Conservation (phyloP, 768 basidiomycete species). For the Collybia sp. region DNA sequence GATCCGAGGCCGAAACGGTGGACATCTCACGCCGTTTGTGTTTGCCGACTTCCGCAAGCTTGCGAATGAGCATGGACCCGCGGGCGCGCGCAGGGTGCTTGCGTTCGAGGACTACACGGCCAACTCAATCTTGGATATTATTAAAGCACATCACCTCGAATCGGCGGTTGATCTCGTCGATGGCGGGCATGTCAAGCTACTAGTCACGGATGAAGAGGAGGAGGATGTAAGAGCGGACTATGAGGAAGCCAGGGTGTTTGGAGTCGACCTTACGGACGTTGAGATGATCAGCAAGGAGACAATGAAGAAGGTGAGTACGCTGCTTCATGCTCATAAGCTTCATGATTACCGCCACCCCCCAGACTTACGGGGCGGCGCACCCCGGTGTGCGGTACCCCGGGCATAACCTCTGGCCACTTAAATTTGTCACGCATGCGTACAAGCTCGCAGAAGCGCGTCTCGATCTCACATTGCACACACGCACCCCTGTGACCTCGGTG, state of each 20-base stretch:
- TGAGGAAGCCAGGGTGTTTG: conserved; percentile 48
- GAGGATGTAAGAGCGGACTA: conserved; percentile 35
- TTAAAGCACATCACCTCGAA: conserved; percentile 37
- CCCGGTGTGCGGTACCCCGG: conserved; percentile 49
- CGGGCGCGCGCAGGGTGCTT: conserved; percentile 51
- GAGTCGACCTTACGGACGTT: conserved; percentile 38
- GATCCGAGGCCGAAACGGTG: conserved; percentile 67
- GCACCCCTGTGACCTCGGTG: conserved; percentile 61
- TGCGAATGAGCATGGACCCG: conserved; percentile 34
- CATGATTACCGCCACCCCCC: background rate
- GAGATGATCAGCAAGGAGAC: conserved; percentile 44
- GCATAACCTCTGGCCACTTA: conserved; percentile 75
- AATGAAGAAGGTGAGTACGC: conserved; percentile 37
- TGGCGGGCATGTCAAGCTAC: conserved; percentile 46
- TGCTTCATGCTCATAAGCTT: background rate
- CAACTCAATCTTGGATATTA: conserved; percentile 40
- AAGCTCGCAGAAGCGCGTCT: conserved; percentile 31
- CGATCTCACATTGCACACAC: conserved; percentile 60
- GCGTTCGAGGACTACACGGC: conserved; percentile 56
- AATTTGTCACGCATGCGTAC: conserved; percentile 70
- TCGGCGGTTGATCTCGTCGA: conserved; percentile 58
- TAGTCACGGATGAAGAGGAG: conserved; percentile 44
- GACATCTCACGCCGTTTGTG: conserved; percentile 56
- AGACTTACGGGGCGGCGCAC: conserved; percentile 43
- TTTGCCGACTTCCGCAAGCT: conserved; percentile 42